Conservation (phyloP, 2,329 filamentous ascomycete genomes). For the Fusarium sp. region DNA sequence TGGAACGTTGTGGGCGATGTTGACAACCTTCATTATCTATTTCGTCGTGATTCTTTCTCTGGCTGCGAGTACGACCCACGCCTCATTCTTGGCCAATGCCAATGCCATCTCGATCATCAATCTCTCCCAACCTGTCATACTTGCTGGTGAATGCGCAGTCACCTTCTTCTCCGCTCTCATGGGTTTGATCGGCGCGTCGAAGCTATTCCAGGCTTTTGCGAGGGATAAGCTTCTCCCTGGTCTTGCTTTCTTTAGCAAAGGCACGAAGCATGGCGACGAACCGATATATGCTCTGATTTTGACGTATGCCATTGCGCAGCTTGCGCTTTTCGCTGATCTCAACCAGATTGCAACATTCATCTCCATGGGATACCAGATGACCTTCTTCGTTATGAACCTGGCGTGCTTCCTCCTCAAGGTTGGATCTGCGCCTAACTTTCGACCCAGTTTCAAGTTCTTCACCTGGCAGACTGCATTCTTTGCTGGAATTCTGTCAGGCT, state of each 20-base stretch:
- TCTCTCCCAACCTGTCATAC: slow-evolving; percentile 77
- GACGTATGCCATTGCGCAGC: slow-evolving; percentile 80
- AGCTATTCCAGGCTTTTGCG: slow-evolving; percentile 85
- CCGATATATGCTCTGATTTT: slow-evolving; percentile 81
- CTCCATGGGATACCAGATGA: slow-evolving; percentile 94
- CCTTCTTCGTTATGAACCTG: slow-evolving; percentile 88
- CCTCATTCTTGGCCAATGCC: slow-evolving; percentile 78
- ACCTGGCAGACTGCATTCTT: slow-evolving; percentile 84
- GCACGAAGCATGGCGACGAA: slow-evolving; percentile 78
- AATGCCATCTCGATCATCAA: slow-evolving; percentile 88
- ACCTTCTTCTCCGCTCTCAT: slow-evolving; percentile 89
- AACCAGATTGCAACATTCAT: slow-evolving; percentile 92
- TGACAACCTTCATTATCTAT: slow-evolving; percentile 82
- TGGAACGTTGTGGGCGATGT: slow-evolving; percentile 83
- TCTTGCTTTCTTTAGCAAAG: slow-evolving; percentile 78
- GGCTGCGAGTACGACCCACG: slow-evolving; percentile 79
- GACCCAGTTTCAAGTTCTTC: slow-evolving; percentile 90
- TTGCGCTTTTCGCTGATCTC: slow-evolving; percentile 84
- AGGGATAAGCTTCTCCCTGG: slow-evolving; percentile 84
- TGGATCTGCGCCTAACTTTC: slow-evolving; percentile 88
- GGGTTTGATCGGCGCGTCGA: slow-evolving; percentile 87
- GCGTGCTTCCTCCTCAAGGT: slow-evolving; percentile 90
- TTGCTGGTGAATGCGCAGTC: slow-evolving; percentile 85
- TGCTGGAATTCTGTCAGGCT: slow-evolving; percentile 80
- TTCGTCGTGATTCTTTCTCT: slow-evolving; percentile 82